A percentile compares a stretch with the other conserved stretches of the same genome.
Evolutionary conservation across 306 rosid species (phyloP).

Genomic region (Cucurbita ficifolia): DNA sequence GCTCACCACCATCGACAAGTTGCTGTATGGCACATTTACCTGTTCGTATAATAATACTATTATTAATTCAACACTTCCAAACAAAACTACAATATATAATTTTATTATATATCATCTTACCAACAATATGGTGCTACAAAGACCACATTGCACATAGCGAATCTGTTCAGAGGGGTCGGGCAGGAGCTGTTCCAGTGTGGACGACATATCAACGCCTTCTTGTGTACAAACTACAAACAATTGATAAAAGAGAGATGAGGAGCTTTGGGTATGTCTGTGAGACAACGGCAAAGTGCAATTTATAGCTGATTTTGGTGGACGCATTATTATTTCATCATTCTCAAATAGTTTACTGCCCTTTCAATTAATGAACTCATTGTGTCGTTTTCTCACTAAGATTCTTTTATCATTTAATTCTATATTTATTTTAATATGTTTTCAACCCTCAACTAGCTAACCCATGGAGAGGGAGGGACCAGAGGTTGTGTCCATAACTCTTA

Average conservation of each 20-base stretch:
- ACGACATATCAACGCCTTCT: background rate
- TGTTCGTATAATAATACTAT: conserved; percentile 10
- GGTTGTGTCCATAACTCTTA: no score
- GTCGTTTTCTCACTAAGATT: background rate
- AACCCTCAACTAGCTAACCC: no score
- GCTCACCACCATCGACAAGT: conserved; percentile 71
- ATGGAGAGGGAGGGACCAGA: no score
- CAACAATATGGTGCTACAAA: conserved; percentile 67
- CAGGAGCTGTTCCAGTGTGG: conserved; percentile 34
- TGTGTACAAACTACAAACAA: background rate
- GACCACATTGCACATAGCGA: conserved; percentile 79
- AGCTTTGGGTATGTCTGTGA: no score
- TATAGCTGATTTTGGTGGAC: background rate
- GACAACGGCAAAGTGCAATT: background rate
- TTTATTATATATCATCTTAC: conserved; percentile 20
- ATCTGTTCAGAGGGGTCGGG: conserved; percentile 58
- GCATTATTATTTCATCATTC: no score
- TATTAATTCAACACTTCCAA: background rate
- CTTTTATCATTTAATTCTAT: background rate
- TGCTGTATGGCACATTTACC: conserved; percentile 93
- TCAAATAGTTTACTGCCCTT: background rate
- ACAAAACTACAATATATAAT: no score
- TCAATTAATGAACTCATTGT: background rate
- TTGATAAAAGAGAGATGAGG: background rate
- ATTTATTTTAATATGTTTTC: no score